Percentiles rank a stretch among this genome's conserved stretches.
phyloP scores from a whole-genome alignment of 2,329 filamentous ascomycete genomes.

The Fusarium austroafricanum region DNA sequence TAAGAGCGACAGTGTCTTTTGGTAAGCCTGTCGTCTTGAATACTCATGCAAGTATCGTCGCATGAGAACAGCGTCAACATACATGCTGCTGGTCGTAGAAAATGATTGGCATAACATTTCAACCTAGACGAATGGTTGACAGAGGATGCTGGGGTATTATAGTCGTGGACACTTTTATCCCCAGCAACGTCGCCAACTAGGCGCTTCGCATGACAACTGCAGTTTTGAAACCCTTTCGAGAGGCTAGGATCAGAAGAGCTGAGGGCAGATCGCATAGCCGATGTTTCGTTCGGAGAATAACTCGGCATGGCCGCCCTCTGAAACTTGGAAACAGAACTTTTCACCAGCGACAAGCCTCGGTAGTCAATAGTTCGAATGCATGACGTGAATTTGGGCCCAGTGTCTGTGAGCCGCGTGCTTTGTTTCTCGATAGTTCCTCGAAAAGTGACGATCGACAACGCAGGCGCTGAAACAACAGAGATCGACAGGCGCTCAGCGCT shows the following conservation, averaged over 20 bases:
- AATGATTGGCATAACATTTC: not conserved
- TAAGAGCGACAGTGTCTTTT: not conserved
- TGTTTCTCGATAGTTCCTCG: slow-evolving; percentile 19
- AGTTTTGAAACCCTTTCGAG: slow-evolving; percentile 11
- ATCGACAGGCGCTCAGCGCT: slow-evolving; percentile 26
- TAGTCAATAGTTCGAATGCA: slow-evolving; percentile 12
- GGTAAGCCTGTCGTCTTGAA: not conserved
- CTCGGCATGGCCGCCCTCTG: slow-evolving; percentile 12
- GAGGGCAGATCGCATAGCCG: slow-evolving; percentile 11
- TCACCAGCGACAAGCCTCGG: slow-evolving; percentile 13
- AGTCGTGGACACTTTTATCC: not conserved
- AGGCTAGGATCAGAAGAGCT: not conserved
- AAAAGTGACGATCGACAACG: slow-evolving; percentile 37
- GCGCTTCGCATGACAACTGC: slow-evolving; percentile 16
- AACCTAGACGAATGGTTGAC: not conserved
- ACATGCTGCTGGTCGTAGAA: not conserved
- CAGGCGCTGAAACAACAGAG: slow-evolving; percentile 30
- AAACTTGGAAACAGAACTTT: slow-evolving; percentile 14
- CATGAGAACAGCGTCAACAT: not conserved
- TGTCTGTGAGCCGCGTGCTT: slow-evolving; percentile 14
- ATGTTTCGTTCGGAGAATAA: slow-evolving; percentile 37
- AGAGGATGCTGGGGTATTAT: not conserved
- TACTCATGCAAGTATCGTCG: no score
- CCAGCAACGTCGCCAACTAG: not conserved
- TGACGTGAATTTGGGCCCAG: slow-evolving; percentile 29